Evolutionary conservation across 345 rosid genomes (phyloP).

Genomic region (Excoecaria cochinchinensis): DNA sequence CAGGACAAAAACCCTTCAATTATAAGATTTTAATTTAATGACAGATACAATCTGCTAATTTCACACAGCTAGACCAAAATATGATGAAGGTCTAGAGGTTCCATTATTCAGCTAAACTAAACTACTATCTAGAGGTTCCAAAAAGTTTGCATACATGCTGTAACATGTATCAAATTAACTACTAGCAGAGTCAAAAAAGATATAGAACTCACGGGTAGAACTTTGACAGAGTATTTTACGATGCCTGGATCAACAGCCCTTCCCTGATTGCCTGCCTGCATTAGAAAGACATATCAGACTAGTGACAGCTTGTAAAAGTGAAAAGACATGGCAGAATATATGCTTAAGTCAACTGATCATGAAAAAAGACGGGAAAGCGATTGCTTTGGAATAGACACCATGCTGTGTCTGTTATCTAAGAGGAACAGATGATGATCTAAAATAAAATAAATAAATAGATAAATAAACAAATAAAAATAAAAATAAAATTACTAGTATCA

Average conservation of each 20-base stretch:
- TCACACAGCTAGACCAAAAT: not conserved
- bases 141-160: not conserved
- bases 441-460: no score
- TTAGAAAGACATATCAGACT: slow-evolving; percentile 4
- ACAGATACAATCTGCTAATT: not conserved
- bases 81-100: not conserved
- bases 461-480: no score
- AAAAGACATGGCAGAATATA: not conserved
- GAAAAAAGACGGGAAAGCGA: not conserved
- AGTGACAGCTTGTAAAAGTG: not conserved
- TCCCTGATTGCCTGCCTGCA: slow-evolving; percentile 68
- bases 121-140: not conserved
- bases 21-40: not conserved
- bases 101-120: not conserved
- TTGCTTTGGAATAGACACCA: not conserved
- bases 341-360: not conserved
- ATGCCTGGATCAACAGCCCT: slow-evolving; percentile 60
- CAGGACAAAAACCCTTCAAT: not conserved
- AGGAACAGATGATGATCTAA: not conserved
- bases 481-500: no score
- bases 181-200: not conserved
- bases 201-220: slow-evolving; percentile 66
- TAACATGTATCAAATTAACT: not conserved
- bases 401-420: not conserved
- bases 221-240: slow-evolving; percentile 77